phyloP scores from a whole-genome alignment of 306 rosid species.

The Aeschynomene evenia region DNA sequence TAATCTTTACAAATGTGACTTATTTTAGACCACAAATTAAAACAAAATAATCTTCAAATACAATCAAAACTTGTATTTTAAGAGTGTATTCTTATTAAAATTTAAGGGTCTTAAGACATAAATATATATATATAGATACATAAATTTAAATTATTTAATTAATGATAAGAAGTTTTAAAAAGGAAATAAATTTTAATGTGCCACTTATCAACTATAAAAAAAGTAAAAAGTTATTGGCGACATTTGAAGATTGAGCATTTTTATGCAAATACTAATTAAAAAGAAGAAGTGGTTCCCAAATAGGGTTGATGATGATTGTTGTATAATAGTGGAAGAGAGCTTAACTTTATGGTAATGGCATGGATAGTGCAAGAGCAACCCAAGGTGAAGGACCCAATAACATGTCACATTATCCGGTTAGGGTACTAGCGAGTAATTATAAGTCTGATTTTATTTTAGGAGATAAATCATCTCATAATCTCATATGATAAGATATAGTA shows the following conservation, averaged over 20 bases:
- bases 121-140: too few species aligned
- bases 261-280: constrained; percentile 1
- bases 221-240: neutral
- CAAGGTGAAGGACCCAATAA: constrained; percentile 30
- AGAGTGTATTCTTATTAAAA: too few species aligned
- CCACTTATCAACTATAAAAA: neutral
- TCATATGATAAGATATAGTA: too few species aligned
- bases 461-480: too few species aligned
- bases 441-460: neutral
- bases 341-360: constrained; percentile 25
- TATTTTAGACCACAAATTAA: too few species aligned
- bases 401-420: constrained; percentile 26
- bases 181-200: neutral
- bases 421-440: constrained; percentile 20
- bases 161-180: too few species aligned
- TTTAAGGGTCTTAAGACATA: too few species aligned
- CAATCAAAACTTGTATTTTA: too few species aligned
- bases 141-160: too few species aligned
- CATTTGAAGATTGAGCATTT: neutral
- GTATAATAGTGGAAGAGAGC: constrained; percentile 26
- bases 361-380: constrained; percentile 29
- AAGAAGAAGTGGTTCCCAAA: constrained; percentile 26
- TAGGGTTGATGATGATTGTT: constrained; percentile 23
- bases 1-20: neutral
- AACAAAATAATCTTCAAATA: too few species aligned